These are phyloP conservation scores for Phyllosticta capitalensis DNA, from an alignment of 2,329 filamentous ascomycete species.

Conservation along the genomic window DNA sequence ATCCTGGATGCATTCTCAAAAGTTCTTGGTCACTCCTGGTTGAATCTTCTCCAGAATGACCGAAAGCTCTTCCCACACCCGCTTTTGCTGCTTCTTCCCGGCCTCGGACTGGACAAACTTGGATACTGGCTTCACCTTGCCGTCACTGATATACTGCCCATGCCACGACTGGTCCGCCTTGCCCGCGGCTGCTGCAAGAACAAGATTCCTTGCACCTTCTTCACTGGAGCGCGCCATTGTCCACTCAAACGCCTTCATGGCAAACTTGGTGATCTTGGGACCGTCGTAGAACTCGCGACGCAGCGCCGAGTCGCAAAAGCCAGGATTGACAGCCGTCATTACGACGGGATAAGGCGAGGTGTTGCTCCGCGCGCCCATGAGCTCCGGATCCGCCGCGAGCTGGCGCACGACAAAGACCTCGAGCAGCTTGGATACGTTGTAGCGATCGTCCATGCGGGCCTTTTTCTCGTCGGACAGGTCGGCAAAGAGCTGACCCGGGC, in stretches of 20 bases:
- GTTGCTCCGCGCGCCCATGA: background rate
- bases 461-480: slow-evolving; percentile 14
- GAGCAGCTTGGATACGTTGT: slow-evolving; percentile 20
- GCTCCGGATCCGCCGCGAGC: slow-evolving; percentile 9
- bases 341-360: slow-evolving; percentile 6
- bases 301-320: slow-evolving; percentile 13
- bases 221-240: slow-evolving; percentile 29
- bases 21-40: slow-evolving; percentile 18
- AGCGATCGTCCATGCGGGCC: slow-evolving; percentile 14
- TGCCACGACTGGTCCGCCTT: slow-evolving; percentile 22
- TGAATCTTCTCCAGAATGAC: slow-evolving; percentile 30
- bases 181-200: slow-evolving; percentile 25
- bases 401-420: slow-evolving; percentile 17
- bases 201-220: slow-evolving; percentile 32
- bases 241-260: slow-evolving; percentile 13
- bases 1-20: background rate
- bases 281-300: slow-evolving; percentile 10
- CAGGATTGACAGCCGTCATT: slow-evolving; percentile 13
- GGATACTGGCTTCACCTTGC: slow-evolving; percentile 20
- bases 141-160: slow-evolving; percentile 33
- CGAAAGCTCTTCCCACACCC: slow-evolving; percentile 33
- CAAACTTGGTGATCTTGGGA: background rate
- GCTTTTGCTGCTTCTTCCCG: slow-evolving; percentile 26
- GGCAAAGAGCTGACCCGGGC: slow-evolving; percentile 14
- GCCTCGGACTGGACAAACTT: slow-evolving; percentile 27